Conservation (phyloP, 805 yeast genomes). For the Candida tammaniensis region DNA sequence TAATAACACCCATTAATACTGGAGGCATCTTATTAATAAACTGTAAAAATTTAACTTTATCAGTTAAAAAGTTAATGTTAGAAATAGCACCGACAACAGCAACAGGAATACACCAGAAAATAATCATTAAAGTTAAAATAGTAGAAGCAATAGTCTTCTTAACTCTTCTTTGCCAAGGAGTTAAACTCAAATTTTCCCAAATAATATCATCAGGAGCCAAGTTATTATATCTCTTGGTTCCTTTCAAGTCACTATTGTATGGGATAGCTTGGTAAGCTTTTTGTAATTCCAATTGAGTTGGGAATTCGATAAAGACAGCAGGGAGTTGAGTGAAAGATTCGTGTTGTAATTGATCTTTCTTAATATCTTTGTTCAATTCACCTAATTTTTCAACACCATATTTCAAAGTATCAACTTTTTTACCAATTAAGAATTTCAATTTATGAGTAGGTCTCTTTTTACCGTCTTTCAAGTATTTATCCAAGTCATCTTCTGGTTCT, state of each 20-base stretch:
- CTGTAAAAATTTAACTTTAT: conserved; percentile 47
- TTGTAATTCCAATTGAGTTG: conserved; percentile 84
- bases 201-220: conserved; percentile 77
- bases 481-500: conserved; percentile 54
- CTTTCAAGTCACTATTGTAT: conserved; percentile 46
- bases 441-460: conserved; percentile 81
- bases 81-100: conserved; percentile 77
- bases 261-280: conserved; percentile 82
- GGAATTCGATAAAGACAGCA: conserved; percentile 78
- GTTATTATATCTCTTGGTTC: conserved; percentile 54
- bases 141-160: conserved; percentile 60
- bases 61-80: conserved; percentile 60
- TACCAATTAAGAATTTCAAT: conserved; percentile 66
- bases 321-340: conserved; percentile 52
- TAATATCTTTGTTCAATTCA: conserved; percentile 66
- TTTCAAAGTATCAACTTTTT: conserved; percentile 81
- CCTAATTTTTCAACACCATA: conserved; percentile 67
- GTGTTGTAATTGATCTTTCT: conserved; percentile 52
- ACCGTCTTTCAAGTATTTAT: conserved; percentile 62
- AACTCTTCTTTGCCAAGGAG: conserved; percentile 53
- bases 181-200: conserved; percentile 73
- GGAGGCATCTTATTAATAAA: conserved; percentile 58
- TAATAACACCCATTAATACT: conserved; percentile 56
- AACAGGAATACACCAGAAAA: conserved; percentile 72
- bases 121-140: conserved; percentile 60